Conservation (phyloP, 352 stramenopile genomes). For the Saprolegnia diclina region DNA sequence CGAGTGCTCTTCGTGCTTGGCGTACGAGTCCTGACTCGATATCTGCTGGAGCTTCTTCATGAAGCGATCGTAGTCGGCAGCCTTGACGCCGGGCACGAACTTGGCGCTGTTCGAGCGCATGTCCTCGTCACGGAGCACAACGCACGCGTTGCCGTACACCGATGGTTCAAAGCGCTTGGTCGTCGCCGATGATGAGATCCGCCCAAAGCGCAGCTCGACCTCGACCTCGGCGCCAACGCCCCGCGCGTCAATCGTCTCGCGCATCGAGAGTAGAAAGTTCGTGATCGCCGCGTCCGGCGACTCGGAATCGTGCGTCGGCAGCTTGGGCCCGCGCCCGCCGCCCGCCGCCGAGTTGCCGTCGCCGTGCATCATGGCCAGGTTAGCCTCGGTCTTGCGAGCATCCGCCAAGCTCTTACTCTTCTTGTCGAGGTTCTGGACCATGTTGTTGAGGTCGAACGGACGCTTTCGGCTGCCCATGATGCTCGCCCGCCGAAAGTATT, state of each 20-base stretch:
- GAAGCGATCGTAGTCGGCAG: slow-evolving; percentile 67
- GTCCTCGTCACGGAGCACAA: slow-evolving; percentile 61
- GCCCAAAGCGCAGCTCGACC: slow-evolving; percentile 76
- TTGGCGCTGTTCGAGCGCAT: slow-evolving; percentile 76
- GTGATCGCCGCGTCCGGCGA: slow-evolving; percentile 74
- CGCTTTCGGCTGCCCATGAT: slow-evolving; percentile 14
- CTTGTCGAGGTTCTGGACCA: slow-evolving; percentile 11
- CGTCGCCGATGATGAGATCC: slow-evolving; percentile 71
- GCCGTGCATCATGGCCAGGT: slow-evolving; percentile 1
- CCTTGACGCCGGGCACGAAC: slow-evolving; percentile 67
- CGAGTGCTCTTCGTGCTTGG: slow-evolving; percentile 71
- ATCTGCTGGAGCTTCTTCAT: slow-evolving; percentile 56
- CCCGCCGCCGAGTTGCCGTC: background rate
- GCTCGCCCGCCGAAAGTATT: background rate
- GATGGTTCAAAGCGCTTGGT: slow-evolving; percentile 67
- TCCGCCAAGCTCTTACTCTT: slow-evolving; percentile 22
- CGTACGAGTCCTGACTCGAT: slow-evolving; percentile 61
- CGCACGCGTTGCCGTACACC: slow-evolving; percentile 63
- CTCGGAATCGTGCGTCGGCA: slow-evolving; percentile 35
- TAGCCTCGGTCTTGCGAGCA: slow-evolving; percentile 18
- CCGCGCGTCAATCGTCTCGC: slow-evolving; percentile 65
- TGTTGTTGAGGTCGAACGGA: background rate
- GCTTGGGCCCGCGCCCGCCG: slow-evolving; percentile 6
- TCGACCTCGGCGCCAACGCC: slow-evolving; percentile 72
- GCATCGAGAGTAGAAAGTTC: slow-evolving; percentile 76